Evolutionary conservation across 1,139 yeast species (phyloP).

Genomic region (Debaryomyces sp.): DNA sequence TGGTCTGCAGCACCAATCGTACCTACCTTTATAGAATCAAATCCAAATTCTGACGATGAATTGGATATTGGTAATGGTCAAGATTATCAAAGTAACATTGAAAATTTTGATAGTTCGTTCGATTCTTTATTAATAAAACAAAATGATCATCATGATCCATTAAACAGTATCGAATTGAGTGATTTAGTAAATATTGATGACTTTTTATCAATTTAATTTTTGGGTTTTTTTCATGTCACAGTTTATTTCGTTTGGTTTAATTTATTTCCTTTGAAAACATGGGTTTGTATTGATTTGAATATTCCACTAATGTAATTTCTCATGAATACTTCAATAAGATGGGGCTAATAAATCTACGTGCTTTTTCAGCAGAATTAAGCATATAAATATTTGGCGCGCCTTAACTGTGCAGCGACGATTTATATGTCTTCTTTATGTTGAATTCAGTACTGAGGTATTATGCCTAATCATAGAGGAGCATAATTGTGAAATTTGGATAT

Average conservation of each 20-base stretch:
- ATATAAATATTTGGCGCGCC: conserved; percentile 10
- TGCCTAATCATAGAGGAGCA: background rate
- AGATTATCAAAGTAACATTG: background rate
- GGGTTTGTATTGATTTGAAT: conserved; percentile 5
- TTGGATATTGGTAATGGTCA: conserved; percentile 1
- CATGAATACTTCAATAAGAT: background rate
- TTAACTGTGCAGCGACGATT: conserved; percentile 8
- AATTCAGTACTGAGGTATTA: background rate
- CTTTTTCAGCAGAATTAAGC: background rate
- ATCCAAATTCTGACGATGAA: conserved; percentile 4
- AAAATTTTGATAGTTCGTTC: background rate
- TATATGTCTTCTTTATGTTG: background rate
- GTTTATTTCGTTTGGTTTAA: conserved; percentile 8
- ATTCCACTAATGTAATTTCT: conserved; percentile 2
- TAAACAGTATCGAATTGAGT: conserved; percentile 1
- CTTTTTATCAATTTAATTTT: conserved; percentile 12
- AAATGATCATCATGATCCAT: conserved; percentile 1
- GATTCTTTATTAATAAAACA: conserved; percentile 4
- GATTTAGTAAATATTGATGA: conserved; percentile 11
- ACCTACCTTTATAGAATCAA: conserved; percentile 15
- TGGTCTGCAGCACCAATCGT: conserved; percentile 51
- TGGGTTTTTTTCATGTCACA: conserved; percentile 2
- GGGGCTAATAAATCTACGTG: background rate
- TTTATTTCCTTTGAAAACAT: background rate
- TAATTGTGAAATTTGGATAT: background rate